Evolutionary conservation across 257 asterid species (phyloP), one percentile per base, ranked within the genome.

Genomic region (Echites panduratus): DNA sequence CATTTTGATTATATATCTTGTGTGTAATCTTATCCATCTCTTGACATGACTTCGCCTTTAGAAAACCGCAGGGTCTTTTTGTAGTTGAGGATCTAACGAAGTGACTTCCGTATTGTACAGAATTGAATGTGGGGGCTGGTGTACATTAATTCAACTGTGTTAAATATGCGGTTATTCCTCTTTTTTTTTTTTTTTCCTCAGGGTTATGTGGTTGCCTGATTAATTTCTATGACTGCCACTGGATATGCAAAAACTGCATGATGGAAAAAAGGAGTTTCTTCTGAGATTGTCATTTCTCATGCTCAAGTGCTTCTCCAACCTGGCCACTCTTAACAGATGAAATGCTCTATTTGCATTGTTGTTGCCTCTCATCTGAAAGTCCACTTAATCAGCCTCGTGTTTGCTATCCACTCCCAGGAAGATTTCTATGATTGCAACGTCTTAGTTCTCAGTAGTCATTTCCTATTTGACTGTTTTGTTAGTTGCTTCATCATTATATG

Each of bases 301-400:
- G 48, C 75, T 64, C 27, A 56, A 56, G 81, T 77, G 81, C 81
- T 72, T 71, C 74, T 72, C 81, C 54, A 29, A 47, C 41, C 73
- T 77, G 81, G 70, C 81, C 81, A 77, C 81, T 66, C 52, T 72
- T 50, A 48, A 35, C 70, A 40, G 64, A 43, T 17, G 24, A 40
- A 57, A 50, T 12, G 49, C 16, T n/a, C n/a, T 44, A 35, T 35
- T 45, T 26, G 16, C 27, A 24, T 49, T 49, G 49, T 22, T 61
- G 74, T 22, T 61, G 74, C 73, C 44, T 48, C 70, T 48, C 50
- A 75, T 70, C 72, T 52, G 14, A 40, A 62, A 69, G 49, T 59
- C 70, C 74, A 76, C 75, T 76, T 13, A 64, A 64, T 62, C 59
- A 22, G 47, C 59, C 47, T 68, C 70, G 29, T 47, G 49, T 35